Conservation (phyloP, 1,284 basidiomycete genomes). For the Cutaneotrichosporon cavernicola region DNA sequence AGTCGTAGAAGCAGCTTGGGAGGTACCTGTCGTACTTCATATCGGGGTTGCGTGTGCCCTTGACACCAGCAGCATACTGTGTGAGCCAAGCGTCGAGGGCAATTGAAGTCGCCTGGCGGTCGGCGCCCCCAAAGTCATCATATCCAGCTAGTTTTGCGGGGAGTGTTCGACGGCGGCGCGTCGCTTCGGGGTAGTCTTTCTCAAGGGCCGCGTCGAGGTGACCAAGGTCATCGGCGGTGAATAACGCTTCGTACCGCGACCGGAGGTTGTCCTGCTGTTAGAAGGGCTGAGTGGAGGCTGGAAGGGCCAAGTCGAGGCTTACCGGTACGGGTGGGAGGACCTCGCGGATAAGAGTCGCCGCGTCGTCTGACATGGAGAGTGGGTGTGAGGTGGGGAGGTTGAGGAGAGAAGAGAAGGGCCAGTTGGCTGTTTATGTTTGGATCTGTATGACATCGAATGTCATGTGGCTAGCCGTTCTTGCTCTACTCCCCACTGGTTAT, state of each 20-base stretch:
- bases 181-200: background rate
- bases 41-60: background rate
- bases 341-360: background rate
- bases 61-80: conserved; percentile 1
- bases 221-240: background rate
- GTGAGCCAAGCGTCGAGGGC: background rate
- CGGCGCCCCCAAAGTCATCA: background rate
- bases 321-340: background rate
- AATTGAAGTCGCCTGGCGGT: background rate
- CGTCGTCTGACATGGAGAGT: background rate
- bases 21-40: background rate
- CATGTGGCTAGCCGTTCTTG: too few relatives aligned
- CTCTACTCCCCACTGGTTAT: too few relatives aligned
- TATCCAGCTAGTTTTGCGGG: background rate
- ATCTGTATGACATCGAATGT: too few relatives aligned
- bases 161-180: background rate
- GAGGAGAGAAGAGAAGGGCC: background rate
- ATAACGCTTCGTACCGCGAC: background rate
- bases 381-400: background rate
- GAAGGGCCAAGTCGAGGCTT: background rate
- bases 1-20: background rate
- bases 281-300: background rate
- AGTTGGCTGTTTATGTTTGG: background rate
- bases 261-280: background rate
- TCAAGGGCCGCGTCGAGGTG: background rate